Percentiles rank a stretch among this genome's conserved stretches.
phyloP scores from a whole-genome alignment of 768 basidiomycete genomes.

The Dentipellis sp. region DNA sequence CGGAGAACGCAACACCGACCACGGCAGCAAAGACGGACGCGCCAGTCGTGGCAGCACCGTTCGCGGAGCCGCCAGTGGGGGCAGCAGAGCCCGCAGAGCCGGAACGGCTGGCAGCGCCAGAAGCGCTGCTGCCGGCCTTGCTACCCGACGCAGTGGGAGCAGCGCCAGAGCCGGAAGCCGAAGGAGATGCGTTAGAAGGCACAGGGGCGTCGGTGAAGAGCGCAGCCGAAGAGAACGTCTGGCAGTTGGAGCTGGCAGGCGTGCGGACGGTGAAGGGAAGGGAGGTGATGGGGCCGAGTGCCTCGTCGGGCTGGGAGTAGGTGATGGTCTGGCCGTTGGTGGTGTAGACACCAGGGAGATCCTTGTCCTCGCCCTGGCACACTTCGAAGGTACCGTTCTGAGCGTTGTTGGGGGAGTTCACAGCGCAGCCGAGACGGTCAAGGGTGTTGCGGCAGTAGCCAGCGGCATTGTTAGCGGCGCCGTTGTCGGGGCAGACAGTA shows the following conservation, averaged over 20 bases:
- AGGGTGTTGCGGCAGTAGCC: slow-evolving; percentile 62
- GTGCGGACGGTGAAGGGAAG: slow-evolving; percentile 34
- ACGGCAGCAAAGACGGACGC: slow-evolving; percentile 18
- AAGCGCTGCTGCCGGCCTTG: slow-evolving; percentile 1
- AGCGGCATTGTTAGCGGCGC: slow-evolving; percentile 30
- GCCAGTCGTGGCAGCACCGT: slow-evolving; percentile 7
- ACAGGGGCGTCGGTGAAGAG: slow-evolving; percentile 23
- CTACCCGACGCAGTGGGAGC: background rate
- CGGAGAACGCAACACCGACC: slow-evolving; percentile 24
- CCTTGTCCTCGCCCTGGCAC: slow-evolving; percentile 61
- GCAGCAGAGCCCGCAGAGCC: slow-evolving; percentile 4
- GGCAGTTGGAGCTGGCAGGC: slow-evolving; percentile 36
- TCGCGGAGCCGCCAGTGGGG: background rate
- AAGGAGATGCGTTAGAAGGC: slow-evolving; percentile 1
- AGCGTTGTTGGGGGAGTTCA: slow-evolving; percentile 63
- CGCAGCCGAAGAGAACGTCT: slow-evolving; percentile 24
- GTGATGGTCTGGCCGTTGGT: slow-evolving; percentile 31
- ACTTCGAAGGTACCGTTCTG: slow-evolving; percentile 49
- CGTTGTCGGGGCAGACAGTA: slow-evolving; percentile 59
- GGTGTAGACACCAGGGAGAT: slow-evolving; percentile 44
- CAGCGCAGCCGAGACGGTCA: slow-evolving; percentile 66
- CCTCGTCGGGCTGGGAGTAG: slow-evolving; percentile 40
- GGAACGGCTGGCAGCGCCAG: slow-evolving; percentile 2
- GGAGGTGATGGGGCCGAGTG: slow-evolving; percentile 31
- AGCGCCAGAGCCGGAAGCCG: background rate